These are phyloP conservation scores for Colletotrichum sansevieriae DNA, from an alignment of 2,329 filamentous ascomycete species.

Conservation along the genomic window DNA sequence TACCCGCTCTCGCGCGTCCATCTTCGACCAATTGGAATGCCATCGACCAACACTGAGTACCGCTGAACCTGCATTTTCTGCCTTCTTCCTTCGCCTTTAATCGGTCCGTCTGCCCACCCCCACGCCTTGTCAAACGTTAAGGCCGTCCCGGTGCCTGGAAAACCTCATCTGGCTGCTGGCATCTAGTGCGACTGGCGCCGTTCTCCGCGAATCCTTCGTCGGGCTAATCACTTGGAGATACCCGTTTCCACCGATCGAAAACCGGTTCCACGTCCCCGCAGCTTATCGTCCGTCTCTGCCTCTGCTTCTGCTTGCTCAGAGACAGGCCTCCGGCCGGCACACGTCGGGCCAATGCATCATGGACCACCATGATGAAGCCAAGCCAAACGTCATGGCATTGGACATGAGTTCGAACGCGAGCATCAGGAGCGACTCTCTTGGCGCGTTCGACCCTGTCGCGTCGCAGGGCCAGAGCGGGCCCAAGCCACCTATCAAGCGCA, in stretches of 20 bases:
- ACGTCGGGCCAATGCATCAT: slow-evolving; percentile 30
- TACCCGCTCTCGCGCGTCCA: slow-evolving; percentile 18
- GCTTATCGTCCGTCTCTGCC: slow-evolving; percentile 9
- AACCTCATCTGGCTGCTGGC: slow-evolving; percentile 8
- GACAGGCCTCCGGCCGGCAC: slow-evolving; percentile 3
- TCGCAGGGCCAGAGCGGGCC: slow-evolving; percentile 22
- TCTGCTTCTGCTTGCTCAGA: background rate
- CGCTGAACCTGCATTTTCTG: background rate
- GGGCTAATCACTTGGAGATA: slow-evolving; percentile 16
- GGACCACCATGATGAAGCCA: slow-evolving; percentile 39
- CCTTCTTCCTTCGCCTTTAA: slow-evolving; percentile 12
- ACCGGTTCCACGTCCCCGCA: slow-evolving; percentile 26
- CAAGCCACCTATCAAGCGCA: slow-evolving; percentile 57
- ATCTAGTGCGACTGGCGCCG: background rate
- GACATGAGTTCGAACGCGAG: slow-evolving; percentile 28
- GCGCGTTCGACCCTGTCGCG: slow-evolving; percentile 17
- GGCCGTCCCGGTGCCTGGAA: slow-evolving; percentile 17
- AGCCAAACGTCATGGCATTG: slow-evolving; percentile 33
- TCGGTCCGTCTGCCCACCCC: slow-evolving; percentile 23
- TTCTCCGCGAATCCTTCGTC: slow-evolving; percentile 26
- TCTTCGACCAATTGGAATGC: slow-evolving; percentile 22
- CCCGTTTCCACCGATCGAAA: slow-evolving; percentile 18
- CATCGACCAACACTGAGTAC: slow-evolving; percentile 1
- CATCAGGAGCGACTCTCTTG: slow-evolving; percentile 28
- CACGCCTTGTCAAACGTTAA: slow-evolving; percentile 20